Percentiles rank a stretch among this genome's conserved stretches.
These are phyloP conservation scores for Suillus placidus DNA, from an alignment of 768 basidiomycete genomes.

Conservation along the genomic window DNA sequence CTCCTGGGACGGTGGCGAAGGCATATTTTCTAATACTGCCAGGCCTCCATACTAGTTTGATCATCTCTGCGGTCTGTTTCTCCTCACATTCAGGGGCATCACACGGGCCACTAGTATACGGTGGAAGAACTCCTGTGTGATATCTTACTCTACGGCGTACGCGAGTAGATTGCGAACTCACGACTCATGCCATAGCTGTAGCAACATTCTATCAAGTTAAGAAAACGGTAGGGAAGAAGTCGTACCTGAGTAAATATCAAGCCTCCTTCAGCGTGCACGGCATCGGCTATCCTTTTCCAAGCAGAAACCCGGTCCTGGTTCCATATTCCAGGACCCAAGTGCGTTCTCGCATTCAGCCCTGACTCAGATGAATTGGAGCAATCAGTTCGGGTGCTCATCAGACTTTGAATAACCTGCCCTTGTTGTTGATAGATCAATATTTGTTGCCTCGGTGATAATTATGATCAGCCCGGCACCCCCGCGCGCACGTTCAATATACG, in stretches of 20 bases:
- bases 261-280: constrained; percentile 48
- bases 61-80: too few species aligned
- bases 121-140: neutral
- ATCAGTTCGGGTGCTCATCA: neutral
- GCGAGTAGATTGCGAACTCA: constrained; percentile 19
- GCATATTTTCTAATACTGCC: too few species aligned
- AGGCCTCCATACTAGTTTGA: too few species aligned
- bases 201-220: neutral
- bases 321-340: constrained; percentile 47
- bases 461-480: constrained; percentile 43
- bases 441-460: constrained; percentile 39
- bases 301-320: constrained; percentile 43
- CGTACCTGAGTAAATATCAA: constrained; percentile 48
- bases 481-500: constrained; percentile 36
- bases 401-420: constrained; percentile 33
- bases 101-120: too few species aligned
- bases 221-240: neutral
- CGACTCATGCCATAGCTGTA: constrained; percentile 44
- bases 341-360: constrained; percentile 49
- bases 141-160: neutral
- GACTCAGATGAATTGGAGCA: neutral
- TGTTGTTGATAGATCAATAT: constrained; percentile 43
- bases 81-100: too few species aligned
- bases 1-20: too few species aligned
- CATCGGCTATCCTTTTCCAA: constrained; percentile 51